Evolutionary conservation across 1,139 yeast genomes (phyloP), one percentile per base, ranked within the genome.

Genomic region (Protomyces arabidopsidicola): DNA sequence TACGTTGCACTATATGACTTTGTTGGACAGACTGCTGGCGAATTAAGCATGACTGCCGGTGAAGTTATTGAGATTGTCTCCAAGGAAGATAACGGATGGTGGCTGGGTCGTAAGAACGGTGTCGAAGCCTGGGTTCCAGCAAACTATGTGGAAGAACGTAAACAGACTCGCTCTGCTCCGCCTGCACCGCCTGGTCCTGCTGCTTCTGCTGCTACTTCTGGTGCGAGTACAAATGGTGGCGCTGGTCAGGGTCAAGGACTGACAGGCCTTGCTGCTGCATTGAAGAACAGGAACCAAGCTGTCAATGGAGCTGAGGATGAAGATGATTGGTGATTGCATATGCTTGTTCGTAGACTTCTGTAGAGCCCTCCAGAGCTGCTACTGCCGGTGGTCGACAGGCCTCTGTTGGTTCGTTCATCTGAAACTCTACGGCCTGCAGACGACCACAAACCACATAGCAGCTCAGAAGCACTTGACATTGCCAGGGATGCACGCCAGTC

Each of bases 101-200:
- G 67, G 67, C 64, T 66, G n/a, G 67, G 65, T 2, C 34, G 45
- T 18, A 48, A 53, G 36, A 57, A 66, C 24, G 63, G 69, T 1
- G 82, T 79, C 65, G 96, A 91, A 75, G 99, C 98, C 2, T 95
- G 98, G 98, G 93, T 95, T 10, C 99, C 99, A 12, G 87, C 95
- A 38, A 88, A 95, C 22, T 95, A 91, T 73, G 84, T 93, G 71
- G 85, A 84, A 63, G 88, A 86, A 71, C 82, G 82, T 73, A 81
- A 74, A 14, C 80, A 82, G 24, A 53, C 65, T n/a, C 12, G 60
- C 67, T 50, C 71, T 38, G 67, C 69, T 12, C 70, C 74, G 3
- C 70, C 76, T 0, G 74, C 79, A 1, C 75, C 80, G 1, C 77
- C 83, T 10, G 66, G 73, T 1, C 34, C 53, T n/a, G 48, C 58